Evolutionary conservation across 305 asterid genomes (phyloP).

Genomic region (Fraxinus sp.): DNA sequence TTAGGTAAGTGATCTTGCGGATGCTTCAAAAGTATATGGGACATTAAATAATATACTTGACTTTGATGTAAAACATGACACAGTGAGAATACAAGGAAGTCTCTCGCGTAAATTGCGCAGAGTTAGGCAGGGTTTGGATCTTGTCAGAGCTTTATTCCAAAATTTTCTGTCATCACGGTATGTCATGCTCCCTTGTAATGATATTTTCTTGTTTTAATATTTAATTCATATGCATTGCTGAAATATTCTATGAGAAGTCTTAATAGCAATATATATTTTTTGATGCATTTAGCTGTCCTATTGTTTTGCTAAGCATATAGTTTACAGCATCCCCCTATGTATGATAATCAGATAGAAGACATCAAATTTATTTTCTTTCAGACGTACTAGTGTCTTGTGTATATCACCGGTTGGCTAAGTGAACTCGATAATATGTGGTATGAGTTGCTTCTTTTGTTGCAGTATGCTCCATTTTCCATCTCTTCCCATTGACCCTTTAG

Average conservation of each 20-base stretch:
- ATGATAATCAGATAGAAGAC: neutral
- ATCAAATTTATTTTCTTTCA: neutral
- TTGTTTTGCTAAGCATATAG: neutral
- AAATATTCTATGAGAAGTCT: neutral
- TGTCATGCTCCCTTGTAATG: constrained; percentile 22
- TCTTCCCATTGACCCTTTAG: neutral
- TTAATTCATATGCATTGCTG: neutral
- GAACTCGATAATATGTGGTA: neutral
- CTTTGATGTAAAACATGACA: constrained; percentile 49
- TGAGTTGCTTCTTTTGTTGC: neutral
- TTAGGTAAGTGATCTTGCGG: constrained; percentile 72
- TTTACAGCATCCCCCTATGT: neutral
- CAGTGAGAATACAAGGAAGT: constrained; percentile 81
- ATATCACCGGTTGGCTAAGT: neutral
- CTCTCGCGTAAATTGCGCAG: constrained; percentile 88
- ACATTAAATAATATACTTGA: constrained; percentile 65
- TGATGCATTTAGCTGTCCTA: neutral
- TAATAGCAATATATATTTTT: neutral
- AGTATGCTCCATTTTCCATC: neutral
- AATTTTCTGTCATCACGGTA: constrained; percentile 84
- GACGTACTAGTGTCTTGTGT: neutral
- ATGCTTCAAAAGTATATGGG: constrained; percentile 53
- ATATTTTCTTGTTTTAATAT: neutral
- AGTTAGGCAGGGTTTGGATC: constrained; percentile 98
- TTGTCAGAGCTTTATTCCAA: constrained; percentile 76